Evolutionary conservation across 352 stramenopile genomes (phyloP), one percentile per base, ranked within the genome.

Genomic region (Phytopythium delawarense): DNA sequence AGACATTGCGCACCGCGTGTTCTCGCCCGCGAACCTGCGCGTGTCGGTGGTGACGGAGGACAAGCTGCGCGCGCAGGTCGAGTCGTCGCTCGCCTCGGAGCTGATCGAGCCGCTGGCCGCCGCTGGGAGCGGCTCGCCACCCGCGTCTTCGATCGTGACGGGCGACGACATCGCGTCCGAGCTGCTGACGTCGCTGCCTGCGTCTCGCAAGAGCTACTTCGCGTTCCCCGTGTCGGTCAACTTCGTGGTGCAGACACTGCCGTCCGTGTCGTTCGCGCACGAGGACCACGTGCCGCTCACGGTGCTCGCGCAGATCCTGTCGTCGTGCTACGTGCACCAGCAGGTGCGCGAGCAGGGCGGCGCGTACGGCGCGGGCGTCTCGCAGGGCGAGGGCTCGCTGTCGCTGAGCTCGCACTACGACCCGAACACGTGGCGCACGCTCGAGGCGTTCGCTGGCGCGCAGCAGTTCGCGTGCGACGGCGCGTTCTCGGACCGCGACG

Each of bases 351-450:
- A 94, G 45, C 74, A 91, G 40, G 86, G 86, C 25, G 86, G 86
- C 51, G 86, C 86, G 4, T 94, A 94, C 67, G 86, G 86, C 56
- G 86, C 77, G 45, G 75, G 74, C 13, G 84, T 89, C 32, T 78
- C 77, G 13, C 80, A 91, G 64, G 82, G 78, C 37, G 86, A 94
- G 67, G 86, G 86, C 16, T 76, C 80, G n/a, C 89, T 94, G 63
- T 76, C 80, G 35, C 75, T 94, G 66, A 90, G 75, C 66, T 94
- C 86, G 46, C 83, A 93, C 69, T 94, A 91, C 68, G 86, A 94
- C 55, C 86, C 86, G 11, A 91, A 94, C 75, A 93, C 84, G 56
- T 78, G 76, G 57, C 74, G 84, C 70, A 94, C 86, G 56, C 74
- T 94, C 20, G 73, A 88, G 6, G 84, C 81, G 13, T 94, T 91